Base-by-base conservation (phyloP, 2,329 filamentous ascomycete species). In the Aspergillus ochraceoroseus region DNA sequence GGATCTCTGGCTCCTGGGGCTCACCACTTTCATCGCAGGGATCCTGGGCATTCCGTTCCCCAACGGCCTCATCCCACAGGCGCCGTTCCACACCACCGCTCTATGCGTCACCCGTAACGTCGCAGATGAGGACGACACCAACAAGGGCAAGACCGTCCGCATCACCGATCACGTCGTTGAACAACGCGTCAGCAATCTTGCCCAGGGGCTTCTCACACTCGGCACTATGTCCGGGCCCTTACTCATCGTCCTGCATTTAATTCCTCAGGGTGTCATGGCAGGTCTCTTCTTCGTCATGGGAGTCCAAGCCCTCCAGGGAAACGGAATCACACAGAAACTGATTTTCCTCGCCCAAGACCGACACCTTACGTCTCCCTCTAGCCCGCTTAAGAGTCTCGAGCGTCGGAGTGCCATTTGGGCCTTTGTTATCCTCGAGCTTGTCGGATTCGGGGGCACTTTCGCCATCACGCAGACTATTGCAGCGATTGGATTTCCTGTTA, bases 211-310 rank as follows among this genome's bases (percentile, higher is more conserved):
- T 0, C 70, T 90, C 2, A 87, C 85, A 0, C 74, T 90, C 3
- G 83, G 83, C 30, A 87, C 85, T 43, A 89, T 89, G 83, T 77
- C 79, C 0, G 81, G 82, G 0, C 85, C 85, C 0, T 70, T 90
- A 2, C 75, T 90, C 1, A 67, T 81, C 13, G 83, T 88, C 11
- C 70, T 90, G 7, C 82, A 87, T 54, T 74, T 87, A 7, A 85
- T 90, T 50, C 86, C 85, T 0, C 84, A 88, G 57, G 84, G 81
- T 44, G 84, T 89, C 1, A 75, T 90, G 40, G 85, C 85, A 0
- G 85, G 85, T 0, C 73, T 90, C 17, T 90, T 90, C 71, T 89
- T 89, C 65, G 77, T 87, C 59, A 89, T 90, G 85, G 85, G 85
- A 28, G 73, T 86, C 45, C 83, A 89, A 65, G 85, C 85, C 2